Evolutionary conservation across 2,329 filamentous ascomycete species (phyloP).

Genomic region (Paraphaeosphaeria minitans): DNA sequence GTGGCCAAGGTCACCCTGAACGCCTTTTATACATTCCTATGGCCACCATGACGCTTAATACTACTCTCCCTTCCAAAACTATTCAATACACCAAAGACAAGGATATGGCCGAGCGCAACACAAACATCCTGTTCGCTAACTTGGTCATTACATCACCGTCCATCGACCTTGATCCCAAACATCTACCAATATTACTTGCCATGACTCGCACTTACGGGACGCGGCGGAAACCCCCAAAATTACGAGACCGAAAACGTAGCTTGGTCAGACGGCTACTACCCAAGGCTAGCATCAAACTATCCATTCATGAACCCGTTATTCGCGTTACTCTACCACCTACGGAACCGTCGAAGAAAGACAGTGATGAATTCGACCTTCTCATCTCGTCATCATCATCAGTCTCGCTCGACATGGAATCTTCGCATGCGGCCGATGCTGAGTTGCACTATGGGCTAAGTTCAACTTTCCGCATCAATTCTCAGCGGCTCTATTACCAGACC

Average conservation of each 20-base stretch:
- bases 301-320: constrained; percentile 93
- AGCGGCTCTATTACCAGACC: constrained; percentile 94
- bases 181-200: constrained; percentile 82
- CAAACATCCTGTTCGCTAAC: constrained; percentile 95
- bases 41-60: constrained; percentile 94
- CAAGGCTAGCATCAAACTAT: constrained; percentile 93
- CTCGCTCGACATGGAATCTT: constrained; percentile 91
- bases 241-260: constrained; percentile 54
- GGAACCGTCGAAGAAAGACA: constrained; percentile 59
- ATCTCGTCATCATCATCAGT: constrained; percentile 95
- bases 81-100: constrained; percentile 75
- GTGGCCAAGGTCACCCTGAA: constrained; percentile 84
- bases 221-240: constrained; percentile 29
- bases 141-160: constrained; percentile 95
- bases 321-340: constrained; percentile 86
- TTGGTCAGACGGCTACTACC: constrained; percentile 90
- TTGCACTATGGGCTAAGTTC: constrained; percentile 86
- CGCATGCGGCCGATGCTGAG: constrained; percentile 84
- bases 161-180: constrained; percentile 87
- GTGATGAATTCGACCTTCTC: constrained; percentile 89
- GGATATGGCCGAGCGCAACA: constrained; percentile 83
- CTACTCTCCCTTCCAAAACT: constrained; percentile 91
- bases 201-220: constrained; percentile 63
- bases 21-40: constrained; percentile 93
- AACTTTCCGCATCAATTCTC: constrained; percentile 80